Evolutionary conservation across 2,329 filamentous ascomycete genomes (phyloP).

Genomic region (Fusarium humuli): DNA sequence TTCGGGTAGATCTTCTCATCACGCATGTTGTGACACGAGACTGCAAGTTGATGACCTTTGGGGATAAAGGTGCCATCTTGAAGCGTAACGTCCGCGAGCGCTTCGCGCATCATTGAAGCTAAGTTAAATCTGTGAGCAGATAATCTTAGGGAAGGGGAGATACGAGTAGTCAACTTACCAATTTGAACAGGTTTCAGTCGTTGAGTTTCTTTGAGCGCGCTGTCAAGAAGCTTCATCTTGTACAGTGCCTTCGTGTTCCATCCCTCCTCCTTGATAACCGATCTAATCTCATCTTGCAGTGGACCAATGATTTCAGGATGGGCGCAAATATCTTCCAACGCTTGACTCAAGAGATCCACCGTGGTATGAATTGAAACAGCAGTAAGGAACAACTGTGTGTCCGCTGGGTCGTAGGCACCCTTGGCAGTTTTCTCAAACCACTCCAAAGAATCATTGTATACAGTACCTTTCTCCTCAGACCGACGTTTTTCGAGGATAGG

Average conservation of each 20-base stretch:
- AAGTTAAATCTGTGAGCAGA: background rate
- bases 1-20: background rate
- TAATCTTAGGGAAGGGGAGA: background rate
- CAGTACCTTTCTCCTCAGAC: background rate
- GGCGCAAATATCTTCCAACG: background rate
- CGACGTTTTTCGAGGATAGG: background rate
- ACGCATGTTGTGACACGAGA: background rate
- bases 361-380: background rate
- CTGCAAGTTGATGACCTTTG: background rate
- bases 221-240: background rate
- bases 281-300: background rate
- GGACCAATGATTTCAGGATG: background rate
- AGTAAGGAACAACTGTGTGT: slow-evolving; percentile 63
- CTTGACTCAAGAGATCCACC: background rate
- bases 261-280: background rate
- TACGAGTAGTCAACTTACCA: background rate
- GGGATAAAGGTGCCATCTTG: background rate
- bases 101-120: background rate
- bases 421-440: background rate
- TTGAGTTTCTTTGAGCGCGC: background rate
- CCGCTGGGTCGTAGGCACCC: background rate
- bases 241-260: background rate
- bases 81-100: background rate
- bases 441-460: background rate
- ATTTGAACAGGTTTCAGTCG: background rate